Percentiles rank a stretch among this genome's conserved stretches.
phyloP scores from a whole-genome alignment of 305 asterid genomes.

The Petunia hybrid region DNA sequence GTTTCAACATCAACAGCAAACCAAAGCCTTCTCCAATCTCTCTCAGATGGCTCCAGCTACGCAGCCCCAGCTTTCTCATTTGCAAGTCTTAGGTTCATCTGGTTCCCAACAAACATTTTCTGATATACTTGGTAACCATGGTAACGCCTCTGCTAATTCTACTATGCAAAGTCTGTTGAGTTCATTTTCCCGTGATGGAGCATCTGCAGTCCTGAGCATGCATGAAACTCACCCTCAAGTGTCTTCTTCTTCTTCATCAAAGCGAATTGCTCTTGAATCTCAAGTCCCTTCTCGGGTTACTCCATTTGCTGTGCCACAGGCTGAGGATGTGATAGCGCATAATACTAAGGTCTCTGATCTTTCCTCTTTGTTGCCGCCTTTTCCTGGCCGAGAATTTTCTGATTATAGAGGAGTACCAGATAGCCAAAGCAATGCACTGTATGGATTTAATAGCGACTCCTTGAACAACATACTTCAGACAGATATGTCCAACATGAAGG shows the following conservation, averaged over 20 bases:
- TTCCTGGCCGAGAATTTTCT: slow-evolving; percentile 70
- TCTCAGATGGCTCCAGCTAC: slow-evolving; percentile 56
- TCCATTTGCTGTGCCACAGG: slow-evolving; percentile 63
- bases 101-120: slow-evolving; percentile 70
- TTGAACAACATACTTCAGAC: slow-evolving; percentile 56
- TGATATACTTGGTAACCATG: slow-evolving; percentile 63
- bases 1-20: slow-evolving; percentile 60
- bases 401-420: slow-evolving; percentile 61
- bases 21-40: slow-evolving; percentile 50
- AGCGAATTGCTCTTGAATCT: slow-evolving; percentile 77
- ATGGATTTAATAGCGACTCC: slow-evolving; percentile 61
- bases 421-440: slow-evolving; percentile 63
- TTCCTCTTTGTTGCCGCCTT: slow-evolving; percentile 68
- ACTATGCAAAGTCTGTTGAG: slow-evolving; percentile 67
- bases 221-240: slow-evolving; percentile 57
- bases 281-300: slow-evolving; percentile 63
- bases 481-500: slow-evolving; percentile 56
- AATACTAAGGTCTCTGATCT: slow-evolving; percentile 67
- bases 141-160: slow-evolving; percentile 58
- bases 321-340: slow-evolving; percentile 58
- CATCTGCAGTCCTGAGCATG: slow-evolving; percentile 51
- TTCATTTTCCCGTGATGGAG: slow-evolving; percentile 71
- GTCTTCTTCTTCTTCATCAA: slow-evolving; percentile 66
- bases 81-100: slow-evolving; percentile 56
- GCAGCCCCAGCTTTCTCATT: slow-evolving; percentile 61